Percentiles rank a stretch among this genome's conserved stretches.
phyloP scores from a whole-genome alignment of 2,329 filamentous ascomycete genomes.

The Colletotrichum sp. region DNA sequence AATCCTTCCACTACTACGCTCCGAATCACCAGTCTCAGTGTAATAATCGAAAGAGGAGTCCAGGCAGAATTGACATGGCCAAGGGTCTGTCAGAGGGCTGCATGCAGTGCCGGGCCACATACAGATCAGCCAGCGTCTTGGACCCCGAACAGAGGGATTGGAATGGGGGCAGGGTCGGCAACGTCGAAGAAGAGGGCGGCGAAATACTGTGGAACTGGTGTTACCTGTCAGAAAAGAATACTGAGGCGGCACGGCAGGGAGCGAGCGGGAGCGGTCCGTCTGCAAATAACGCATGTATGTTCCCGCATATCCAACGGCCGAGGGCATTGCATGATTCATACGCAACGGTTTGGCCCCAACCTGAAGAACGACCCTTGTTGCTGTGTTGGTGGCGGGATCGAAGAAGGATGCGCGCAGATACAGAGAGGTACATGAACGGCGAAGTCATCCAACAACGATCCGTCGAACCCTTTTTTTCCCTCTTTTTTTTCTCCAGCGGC shows the following conservation, averaged over 20 bases:
- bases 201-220: neutral
- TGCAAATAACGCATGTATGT: neutral
- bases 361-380: neutral
- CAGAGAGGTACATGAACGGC: neutral
- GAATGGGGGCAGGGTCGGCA: conserved; percentile 9
- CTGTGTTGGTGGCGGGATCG: neutral
- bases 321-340: neutral
- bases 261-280: conserved; percentile 1
- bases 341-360: neutral
- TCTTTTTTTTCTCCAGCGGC: neutral
- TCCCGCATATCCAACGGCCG: neutral
- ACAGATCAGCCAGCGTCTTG: neutral
- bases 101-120: neutral
- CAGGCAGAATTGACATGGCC: neutral
- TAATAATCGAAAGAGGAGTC: neutral
- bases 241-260: conserved; percentile 7
- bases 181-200: neutral
- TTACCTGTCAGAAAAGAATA: neutral
- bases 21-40: neutral
- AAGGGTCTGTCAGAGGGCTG: neutral
- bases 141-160: neutral
- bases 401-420: neutral
- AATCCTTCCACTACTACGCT: neutral
- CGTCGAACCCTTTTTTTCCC: neutral
- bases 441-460: neutral